These are phyloP conservation scores for Amorphotheca resinae DNA, from an alignment of 495 filamentous ascomycete species.

Conservation along the genomic window DNA sequence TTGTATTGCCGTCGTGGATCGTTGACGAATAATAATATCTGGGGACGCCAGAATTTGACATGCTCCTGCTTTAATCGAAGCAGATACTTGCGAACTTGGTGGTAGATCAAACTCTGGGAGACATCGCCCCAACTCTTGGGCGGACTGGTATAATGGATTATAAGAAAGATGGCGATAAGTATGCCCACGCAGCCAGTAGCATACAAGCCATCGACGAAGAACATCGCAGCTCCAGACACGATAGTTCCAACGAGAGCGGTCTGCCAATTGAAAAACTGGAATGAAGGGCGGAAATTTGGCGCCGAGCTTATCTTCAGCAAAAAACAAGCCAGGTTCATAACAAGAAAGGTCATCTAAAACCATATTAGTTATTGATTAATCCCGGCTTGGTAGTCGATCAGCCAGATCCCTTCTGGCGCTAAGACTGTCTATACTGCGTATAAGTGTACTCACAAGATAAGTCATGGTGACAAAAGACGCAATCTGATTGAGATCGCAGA, in stretches of 20 bases:
- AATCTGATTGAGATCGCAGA: slow-evolving; percentile 79
- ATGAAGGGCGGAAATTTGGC: slow-evolving; percentile 79
- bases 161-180: slow-evolving; percentile 60
- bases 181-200: slow-evolving; percentile 64
- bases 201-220: slow-evolving; percentile 78
- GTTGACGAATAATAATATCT: slow-evolving; percentile 73
- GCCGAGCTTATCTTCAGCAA: slow-evolving; percentile 85
- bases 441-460: slow-evolving; percentile 67
- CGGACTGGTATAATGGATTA: slow-evolving; percentile 76
- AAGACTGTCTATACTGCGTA: too few species aligned
- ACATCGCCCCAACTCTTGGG: slow-evolving; percentile 88
- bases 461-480: slow-evolving; percentile 83
- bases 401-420: too few species aligned
- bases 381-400: too few species aligned
- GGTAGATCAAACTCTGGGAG: slow-evolving; percentile 79
- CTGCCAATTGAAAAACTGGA: slow-evolving; percentile 80
- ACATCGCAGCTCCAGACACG: slow-evolving; percentile 68
- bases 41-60: slow-evolving; percentile 86
- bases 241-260: slow-evolving; percentile 65
- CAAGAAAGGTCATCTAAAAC: slow-evolving; percentile 54
- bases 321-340: slow-evolving; percentile 79
- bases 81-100: slow-evolving; percentile 83
- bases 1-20: slow-evolving; percentile 65
- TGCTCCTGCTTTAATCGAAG: slow-evolving; percentile 74
- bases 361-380: slow-evolving; percentile 1